phyloP scores from a whole-genome alignment of 768 basidiomycete genomes.

The Suillus subalutaceus region DNA sequence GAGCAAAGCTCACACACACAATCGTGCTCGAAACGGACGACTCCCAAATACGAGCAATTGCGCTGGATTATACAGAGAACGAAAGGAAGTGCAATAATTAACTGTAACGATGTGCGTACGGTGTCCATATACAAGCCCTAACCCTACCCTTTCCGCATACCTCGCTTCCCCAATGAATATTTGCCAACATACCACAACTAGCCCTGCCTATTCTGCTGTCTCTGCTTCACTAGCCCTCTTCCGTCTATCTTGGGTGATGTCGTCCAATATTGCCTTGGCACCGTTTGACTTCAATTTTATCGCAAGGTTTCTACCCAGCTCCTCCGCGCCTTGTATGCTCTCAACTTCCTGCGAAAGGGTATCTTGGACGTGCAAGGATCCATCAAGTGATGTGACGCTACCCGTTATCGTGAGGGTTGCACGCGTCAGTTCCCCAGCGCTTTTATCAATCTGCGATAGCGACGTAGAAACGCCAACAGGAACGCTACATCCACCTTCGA shows the following conservation, averaged over 20 bases:
- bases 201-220: conserved; percentile 16
- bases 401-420: conserved; percentile 64
- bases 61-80: no score
- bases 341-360: conserved; percentile 55
- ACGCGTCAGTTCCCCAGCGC: conserved; percentile 26
- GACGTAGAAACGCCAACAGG: conserved; percentile 82
- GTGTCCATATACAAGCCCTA: neutral
- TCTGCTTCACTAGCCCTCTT: conserved; percentile 46
- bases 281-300: conserved; percentile 65
- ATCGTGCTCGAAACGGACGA: no score
- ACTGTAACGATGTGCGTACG: no score
- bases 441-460: conserved; percentile 38
- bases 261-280: conserved; percentile 78
- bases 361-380: conserved; percentile 70
- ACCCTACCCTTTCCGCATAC: neutral
- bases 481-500: conserved; percentile 97
- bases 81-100: no score
- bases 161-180: neutral
- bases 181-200: neutral
- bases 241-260: conserved; percentile 73
- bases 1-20: no score
- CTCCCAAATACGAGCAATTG: no score
- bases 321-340: conserved; percentile 63
- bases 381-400: conserved; percentile 84
- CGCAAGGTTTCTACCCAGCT: conserved; percentile 69